Evolutionary conservation across 306 rosid species (phyloP).

Genomic region (Fragaria ananassa): DNA sequence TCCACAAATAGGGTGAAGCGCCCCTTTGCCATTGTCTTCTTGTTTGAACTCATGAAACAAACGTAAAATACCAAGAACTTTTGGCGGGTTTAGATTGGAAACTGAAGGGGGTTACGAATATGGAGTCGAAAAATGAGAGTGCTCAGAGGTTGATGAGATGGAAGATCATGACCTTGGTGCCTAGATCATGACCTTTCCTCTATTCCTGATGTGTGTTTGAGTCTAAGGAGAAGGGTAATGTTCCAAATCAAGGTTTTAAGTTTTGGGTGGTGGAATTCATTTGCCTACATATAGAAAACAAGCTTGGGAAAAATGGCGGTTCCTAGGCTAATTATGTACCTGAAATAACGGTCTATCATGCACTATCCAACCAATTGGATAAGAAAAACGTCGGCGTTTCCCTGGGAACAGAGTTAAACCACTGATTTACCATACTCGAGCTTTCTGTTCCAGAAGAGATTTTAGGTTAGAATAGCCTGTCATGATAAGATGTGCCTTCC

Average conservation of each 20-base stretch:
- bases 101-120: background rate
- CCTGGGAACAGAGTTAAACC: background rate
- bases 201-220: background rate
- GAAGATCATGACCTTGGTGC: constrained; percentile 68
- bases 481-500: background rate
- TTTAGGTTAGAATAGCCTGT: background rate
- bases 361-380: constrained; percentile 30
- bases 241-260: constrained; percentile 30
- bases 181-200: constrained; percentile 55
- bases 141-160: constrained; percentile 30
- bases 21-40: constrained; percentile 39
- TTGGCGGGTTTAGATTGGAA: background rate
- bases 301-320: constrained; percentile 22
- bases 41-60: background rate
- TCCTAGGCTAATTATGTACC: constrained; percentile 33
- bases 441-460: background rate
- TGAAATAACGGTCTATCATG: constrained; percentile 69
- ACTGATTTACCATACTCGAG: background rate
- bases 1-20: constrained; percentile 53
- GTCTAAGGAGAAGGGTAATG: constrained; percentile 12
- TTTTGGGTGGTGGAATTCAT: constrained; percentile 46
- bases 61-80: background rate
- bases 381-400: background rate
- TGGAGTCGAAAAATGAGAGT: background rate
- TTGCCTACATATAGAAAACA: constrained; percentile 44